Conservation (phyloP, 2,329 filamentous ascomycete genomes). For the Trichoderma koningii region DNA sequence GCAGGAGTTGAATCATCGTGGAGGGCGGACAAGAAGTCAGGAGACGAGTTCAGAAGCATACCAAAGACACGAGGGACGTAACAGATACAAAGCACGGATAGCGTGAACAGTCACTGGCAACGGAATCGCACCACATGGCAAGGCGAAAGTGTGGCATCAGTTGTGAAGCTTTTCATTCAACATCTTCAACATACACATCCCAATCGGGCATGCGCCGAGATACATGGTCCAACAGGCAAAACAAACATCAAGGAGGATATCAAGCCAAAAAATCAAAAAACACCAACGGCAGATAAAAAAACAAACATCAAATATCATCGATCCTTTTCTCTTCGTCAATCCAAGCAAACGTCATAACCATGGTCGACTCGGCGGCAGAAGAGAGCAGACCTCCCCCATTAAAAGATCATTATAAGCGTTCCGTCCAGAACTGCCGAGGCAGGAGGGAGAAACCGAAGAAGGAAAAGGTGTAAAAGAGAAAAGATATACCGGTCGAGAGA, state of each 20-base stretch:
- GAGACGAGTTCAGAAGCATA: no score
- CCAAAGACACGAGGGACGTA: no score
- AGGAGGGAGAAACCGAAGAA: background rate
- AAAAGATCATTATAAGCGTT: conserved; percentile 28
- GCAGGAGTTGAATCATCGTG: no score
- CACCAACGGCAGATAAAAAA: background rate
- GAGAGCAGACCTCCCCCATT: conserved; percentile 26
- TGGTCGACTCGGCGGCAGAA: conserved; percentile 17
- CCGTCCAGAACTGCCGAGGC: conserved; percentile 17
- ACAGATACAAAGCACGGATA: background rate
- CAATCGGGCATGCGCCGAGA: conserved; percentile 8
- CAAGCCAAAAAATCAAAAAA: conserved; percentile 4
- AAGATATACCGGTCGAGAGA: conserved; percentile 10
- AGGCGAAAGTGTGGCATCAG: background rate
- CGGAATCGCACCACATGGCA: background rate
- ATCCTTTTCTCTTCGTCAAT: conserved; percentile 25
- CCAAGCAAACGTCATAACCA: conserved; percentile 26
- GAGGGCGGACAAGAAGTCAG: no score
- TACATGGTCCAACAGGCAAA: conserved; percentile 9
- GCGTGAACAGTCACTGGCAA: background rate
- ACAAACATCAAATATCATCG: conserved; percentile 10
- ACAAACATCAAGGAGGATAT: conserved; percentile 17
- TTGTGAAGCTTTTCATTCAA: background rate
- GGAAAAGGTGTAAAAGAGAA: conserved; percentile 1
- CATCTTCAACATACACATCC: conserved; percentile 11